Evolutionary conservation across 2,329 filamentous ascomycete species (phyloP), one percentile per base, ranked within the genome.

Genomic region (Nemania sp.): DNA sequence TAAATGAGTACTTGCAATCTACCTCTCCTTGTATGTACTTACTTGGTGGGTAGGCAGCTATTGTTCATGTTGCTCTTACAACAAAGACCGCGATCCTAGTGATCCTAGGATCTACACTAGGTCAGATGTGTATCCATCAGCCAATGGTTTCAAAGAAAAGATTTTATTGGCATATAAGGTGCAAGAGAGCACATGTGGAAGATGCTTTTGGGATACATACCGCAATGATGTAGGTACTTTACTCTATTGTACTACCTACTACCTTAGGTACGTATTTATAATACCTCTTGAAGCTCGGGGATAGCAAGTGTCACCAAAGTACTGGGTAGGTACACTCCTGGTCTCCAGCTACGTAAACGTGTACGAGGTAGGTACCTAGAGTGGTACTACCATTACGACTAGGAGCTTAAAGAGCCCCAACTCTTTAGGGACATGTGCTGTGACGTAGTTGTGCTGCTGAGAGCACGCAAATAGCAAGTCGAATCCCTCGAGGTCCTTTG

Each of bases 371-470:
- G n/a, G n/a, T n/a, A n/a, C n/a, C n/a, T n/a, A n/a, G n/a, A n/a
- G n/a, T n/a, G n/a, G n/a, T n/a, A n/a, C 11, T 39, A 39, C 35
- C 12, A 39, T 10, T 13, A 39, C 4, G 5, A 5, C n/a, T 45
- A 46, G 11, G 10, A 2, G 29, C 39, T 25, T 54, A 54, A 55
- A 64, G 57, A 63, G 62, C 62, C 62, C 62, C 62, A 57, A 40
- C 42, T 51, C 39, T 53, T 43, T 37, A 21, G 57, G 37, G 50
- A 58, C 29, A 47, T 42, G 57, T 65, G 63, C 51, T 42, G 57
- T 65, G 63, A 65, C 63, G 63, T 65, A 60, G 57, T 63, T 57
- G 54, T 63, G 57, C 63, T 51, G 60, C 60, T 59, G 50, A 60
- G 59, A 56, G 54, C 54, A 54, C 63, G 59, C 57, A 60, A 63